Evolutionary conservation across 225 moss, liverwort and hornwort species (phyloP).

Genomic region (Anthoceros angustus): DNA sequence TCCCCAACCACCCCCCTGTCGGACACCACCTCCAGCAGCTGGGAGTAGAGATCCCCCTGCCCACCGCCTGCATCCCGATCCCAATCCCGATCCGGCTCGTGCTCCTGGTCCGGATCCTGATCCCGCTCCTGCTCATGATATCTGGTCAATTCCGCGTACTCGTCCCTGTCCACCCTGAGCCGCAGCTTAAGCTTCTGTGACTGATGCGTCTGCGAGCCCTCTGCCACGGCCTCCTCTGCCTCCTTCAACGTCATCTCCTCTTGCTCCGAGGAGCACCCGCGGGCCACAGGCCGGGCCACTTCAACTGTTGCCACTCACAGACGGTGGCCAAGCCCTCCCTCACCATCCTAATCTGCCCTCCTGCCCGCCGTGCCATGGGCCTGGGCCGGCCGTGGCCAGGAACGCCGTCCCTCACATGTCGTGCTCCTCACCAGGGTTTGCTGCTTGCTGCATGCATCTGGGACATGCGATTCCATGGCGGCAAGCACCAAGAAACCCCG

Average conservation of each 20-base stretch:
- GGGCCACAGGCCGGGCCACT: neutral
- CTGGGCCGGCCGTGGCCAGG: neutral
- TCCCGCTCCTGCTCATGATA: neutral
- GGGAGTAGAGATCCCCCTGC: neutral
- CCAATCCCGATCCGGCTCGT: neutral
- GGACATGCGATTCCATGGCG: neutral
- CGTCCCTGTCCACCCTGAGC: too few species aligned
- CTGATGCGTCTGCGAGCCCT: too few species aligned
- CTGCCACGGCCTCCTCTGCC: too few species aligned
- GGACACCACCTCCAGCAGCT: neutral
- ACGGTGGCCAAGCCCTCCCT: neutral
- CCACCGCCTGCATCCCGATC: neutral
- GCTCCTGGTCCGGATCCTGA: neutral
- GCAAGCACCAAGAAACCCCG: neutral
- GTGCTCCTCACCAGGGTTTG: neutral
- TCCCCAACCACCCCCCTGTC: neutral
- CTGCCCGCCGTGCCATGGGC: neutral
- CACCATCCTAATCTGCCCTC: conserved; percentile 3
- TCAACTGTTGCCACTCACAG: neutral
- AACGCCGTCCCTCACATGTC: neutral
- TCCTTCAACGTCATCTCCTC: neutral
- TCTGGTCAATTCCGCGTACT: too few species aligned
- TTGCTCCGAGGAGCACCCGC: neutral
- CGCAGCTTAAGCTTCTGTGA: too few species aligned
- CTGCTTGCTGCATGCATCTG: too few species aligned